phyloP scores from a whole-genome alignment of 345 rosid species.

The Salix brachista region DNA sequence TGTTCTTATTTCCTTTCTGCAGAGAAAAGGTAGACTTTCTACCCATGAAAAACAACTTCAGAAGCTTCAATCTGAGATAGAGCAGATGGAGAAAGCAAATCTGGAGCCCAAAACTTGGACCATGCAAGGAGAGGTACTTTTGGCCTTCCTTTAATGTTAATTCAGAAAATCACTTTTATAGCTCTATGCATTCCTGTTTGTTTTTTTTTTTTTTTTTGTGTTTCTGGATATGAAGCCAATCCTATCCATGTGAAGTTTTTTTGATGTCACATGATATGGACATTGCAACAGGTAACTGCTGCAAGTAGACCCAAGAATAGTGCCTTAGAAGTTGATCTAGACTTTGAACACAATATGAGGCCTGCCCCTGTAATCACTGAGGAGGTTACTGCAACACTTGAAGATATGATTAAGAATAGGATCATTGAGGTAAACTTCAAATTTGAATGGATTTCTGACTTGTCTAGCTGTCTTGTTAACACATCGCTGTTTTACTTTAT shows the following conservation, averaged over 20 bases:
- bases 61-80: constrained; percentile 57
- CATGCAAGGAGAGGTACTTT: constrained; percentile 93
- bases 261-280: background rate
- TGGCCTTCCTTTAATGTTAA: background rate
- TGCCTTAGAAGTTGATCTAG: constrained; percentile 92
- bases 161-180: background rate
- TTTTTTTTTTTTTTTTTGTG: background rate
- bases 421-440: constrained; percentile 52
- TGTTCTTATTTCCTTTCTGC: constrained; percentile 12
- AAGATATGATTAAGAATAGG: constrained; percentile 76
- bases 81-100: constrained; percentile 80
- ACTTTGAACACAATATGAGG: constrained; percentile 89
- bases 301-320: constrained; percentile 85
- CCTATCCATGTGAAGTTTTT: background rate
- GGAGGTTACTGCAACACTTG: constrained; percentile 83
- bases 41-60: constrained; percentile 70
- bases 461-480: background rate
- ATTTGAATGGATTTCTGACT: background rate
- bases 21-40: constrained; percentile 59
- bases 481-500: background rate
- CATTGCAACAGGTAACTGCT: constrained; percentile 64
- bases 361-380: constrained; percentile 95
- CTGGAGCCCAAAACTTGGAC: constrained; percentile 91
- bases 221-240: background rate
- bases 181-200: background rate